A percentile compares a stretch with the other conserved stretches of the same genome.
Evolutionary conservation across 805 yeast species (phyloP).

Genomic region (Kregervanrija delftensis): DNA sequence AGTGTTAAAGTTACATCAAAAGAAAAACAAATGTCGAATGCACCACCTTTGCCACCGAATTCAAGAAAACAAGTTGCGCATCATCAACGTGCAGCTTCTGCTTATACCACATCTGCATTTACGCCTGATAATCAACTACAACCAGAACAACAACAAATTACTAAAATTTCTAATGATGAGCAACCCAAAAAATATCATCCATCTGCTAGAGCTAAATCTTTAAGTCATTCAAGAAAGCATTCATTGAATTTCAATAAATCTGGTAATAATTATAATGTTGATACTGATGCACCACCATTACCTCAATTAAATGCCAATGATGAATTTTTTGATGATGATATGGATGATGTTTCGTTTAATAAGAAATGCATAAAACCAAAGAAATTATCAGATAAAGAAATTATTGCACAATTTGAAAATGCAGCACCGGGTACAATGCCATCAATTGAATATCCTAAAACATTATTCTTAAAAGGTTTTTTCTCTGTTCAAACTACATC

Average conservation of each 20-base stretch:
- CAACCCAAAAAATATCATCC: conserved; percentile 45
- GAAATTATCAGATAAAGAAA: conserved; percentile 40
- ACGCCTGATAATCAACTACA: conserved; percentile 12
- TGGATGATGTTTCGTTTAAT: conserved; percentile 28
- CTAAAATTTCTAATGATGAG: conserved; percentile 26
- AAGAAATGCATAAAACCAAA: conserved; percentile 19
- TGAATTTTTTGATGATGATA: conserved; percentile 50
- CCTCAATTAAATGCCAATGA: conserved; percentile 31
- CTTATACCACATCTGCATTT: conserved; percentile 27
- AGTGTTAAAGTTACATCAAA: conserved; percentile 55
- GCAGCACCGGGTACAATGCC: conserved; percentile 83
- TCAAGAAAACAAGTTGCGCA: conserved; percentile 24
- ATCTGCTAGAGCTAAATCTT: conserved; percentile 80
- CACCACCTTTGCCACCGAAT: conserved; percentile 20
- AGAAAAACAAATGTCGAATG: conserved; percentile 34
- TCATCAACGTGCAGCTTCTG: conserved; percentile 33
- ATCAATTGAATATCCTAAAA: conserved; percentile 87
- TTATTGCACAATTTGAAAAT: conserved; percentile 34
- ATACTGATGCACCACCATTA: conserved; percentile 35
- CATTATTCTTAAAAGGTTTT: conserved; percentile 85
- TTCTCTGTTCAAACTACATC: conserved; percentile 94
- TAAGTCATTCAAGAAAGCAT: conserved; percentile 71
- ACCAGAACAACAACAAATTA: conserved; percentile 6
- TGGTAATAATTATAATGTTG: conserved; percentile 11
- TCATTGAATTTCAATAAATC: conserved; percentile 33